Evolutionary conservation across 2,329 filamentous ascomycete species (phyloP).

Genomic region (Ceratocystis destructans): DNA sequence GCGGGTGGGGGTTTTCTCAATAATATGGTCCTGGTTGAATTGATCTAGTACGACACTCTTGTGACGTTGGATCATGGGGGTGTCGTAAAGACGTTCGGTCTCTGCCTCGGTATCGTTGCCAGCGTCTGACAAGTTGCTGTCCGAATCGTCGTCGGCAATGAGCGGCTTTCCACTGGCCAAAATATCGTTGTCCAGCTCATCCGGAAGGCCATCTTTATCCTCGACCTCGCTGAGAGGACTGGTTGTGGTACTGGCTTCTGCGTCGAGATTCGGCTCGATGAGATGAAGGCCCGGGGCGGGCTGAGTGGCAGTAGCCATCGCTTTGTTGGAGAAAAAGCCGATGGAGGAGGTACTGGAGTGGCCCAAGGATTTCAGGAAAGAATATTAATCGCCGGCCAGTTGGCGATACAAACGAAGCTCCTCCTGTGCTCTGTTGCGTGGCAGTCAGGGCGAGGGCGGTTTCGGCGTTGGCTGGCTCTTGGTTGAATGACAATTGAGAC

Average conservation of each 20-base stretch:
- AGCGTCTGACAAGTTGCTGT: constrained; percentile 43
- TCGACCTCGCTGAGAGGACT: constrained; percentile 90
- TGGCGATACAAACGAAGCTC: not conserved
- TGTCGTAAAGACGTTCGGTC: constrained; percentile 82
- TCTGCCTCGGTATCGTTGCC: constrained; percentile 70
- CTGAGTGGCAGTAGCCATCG: constrained; percentile 42
- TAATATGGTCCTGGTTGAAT: constrained; percentile 38
- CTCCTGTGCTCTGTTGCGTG: not conserved
- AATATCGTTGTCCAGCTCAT: constrained; percentile 48
- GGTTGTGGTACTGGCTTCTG: constrained; percentile 58
- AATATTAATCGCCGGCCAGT: constrained; percentile 2
- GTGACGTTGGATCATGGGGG: constrained; percentile 55
- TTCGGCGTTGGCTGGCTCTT: not conserved
- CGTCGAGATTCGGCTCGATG: constrained; percentile 33
- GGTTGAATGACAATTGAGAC: not conserved
- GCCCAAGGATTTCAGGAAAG: constrained; percentile 17
- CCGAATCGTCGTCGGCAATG: constrained; percentile 27
- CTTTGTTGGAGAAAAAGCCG: constrained; percentile 19
- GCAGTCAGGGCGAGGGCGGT: not conserved
- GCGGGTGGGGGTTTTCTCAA: constrained; percentile 52
- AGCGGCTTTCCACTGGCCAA: constrained; percentile 28
- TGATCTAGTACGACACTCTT: constrained; percentile 47
- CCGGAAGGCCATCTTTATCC: constrained; percentile 59
- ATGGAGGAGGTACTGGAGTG: constrained; percentile 18
- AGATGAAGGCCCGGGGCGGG: constrained; percentile 38